Base-by-base conservation (phyloP, 1,139 yeast genomes). In the Zygosaccharomyces pseudobailii region DNA sequence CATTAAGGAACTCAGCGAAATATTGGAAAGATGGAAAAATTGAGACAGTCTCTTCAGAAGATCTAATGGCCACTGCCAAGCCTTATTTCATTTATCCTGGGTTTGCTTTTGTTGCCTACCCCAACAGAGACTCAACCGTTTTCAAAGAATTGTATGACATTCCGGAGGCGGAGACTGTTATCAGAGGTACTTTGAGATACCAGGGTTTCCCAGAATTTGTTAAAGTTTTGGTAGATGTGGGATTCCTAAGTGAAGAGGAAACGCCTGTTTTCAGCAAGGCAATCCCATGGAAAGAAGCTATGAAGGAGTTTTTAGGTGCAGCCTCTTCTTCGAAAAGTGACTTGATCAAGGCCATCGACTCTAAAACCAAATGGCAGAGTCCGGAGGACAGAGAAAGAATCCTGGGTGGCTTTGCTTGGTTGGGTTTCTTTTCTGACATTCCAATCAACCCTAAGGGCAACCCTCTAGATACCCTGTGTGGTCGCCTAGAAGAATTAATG, bases 191-290 rank as follows among this genome's bases (percentile, higher is more conserved):
- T 55, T 79, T 92, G 67, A 82, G 98, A 74, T 92, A 78, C 81
- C 97, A 89, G 73, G 98, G 98, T 44, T 92, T 92, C 90, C 97
- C 97, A 49, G 96, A 90, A 74, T 90, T 92, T 69, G 84, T 90
- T 71, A 90, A 90, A 75, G 97, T 85, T 43, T 79, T 92, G 51
- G 97, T 92, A 51, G 97, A 92, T 70, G 74, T 89, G 63, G 97
- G 97, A 28, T 84, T 92, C 80, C 79, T 92, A 66, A 82, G 80
- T 67, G 98, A 92, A 61, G 84, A 80, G 40, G 77, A 79, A 54
- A 70, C 71, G 52, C 84, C 79, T 53, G 71, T 75, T 55, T 84
- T 89, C 71, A 59, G 74, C 51, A 63, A 70, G 54, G 75, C 83
- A 55, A 71, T 76, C 54, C 74, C 92, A 44, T 92, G 98, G 98